Base-by-base conservation (phyloP, 306 rosid genomes). In the Quercus robur region DNA sequence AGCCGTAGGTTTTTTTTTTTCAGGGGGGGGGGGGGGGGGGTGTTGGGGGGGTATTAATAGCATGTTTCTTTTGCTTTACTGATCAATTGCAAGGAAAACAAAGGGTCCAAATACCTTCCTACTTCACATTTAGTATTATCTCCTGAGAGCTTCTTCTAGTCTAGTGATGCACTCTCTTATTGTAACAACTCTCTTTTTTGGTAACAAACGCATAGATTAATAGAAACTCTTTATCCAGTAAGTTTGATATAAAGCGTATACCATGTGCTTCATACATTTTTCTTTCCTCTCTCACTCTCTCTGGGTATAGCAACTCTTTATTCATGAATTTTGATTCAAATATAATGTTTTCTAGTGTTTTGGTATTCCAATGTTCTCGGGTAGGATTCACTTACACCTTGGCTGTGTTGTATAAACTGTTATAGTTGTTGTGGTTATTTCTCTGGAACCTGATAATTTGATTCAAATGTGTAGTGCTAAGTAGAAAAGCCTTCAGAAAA, bases 1-100 rank as follows among this genome's bases (percentile, higher is more conserved):
- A 49, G 54, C 4, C 5, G 54, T 10, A 49, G 15, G 3, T 46
- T 46, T 49, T 49, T 11, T 49, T 11, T 11, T 49, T 12, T 10
- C 3, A 0, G 2, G 10, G 0, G 41, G 0, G 8, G 9, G 2
- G 2, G 41, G 8, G 9, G 11, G 46, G 2, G 3, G 11, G 28
- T 2, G 26, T 2, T 1, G 10, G 10, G 8, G 7, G 2, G 11
- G 11, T 2, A 41, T 41, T 41, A 41, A 0, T 41, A 8, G 25
- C n/a, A 67, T 35, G 23, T 19, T 28, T 17, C 46, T 10, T 17
- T 17, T 64, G 23, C 46, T 64, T 17, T 30, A 28, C 46, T 6
- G 44, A 64, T 64, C 46, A 64, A 25, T 64, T 19, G n/a, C 4
- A 64, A 30, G 21, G 25, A 3, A 67, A 67, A 35, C 69, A 28